These are phyloP conservation scores for Blastocystis sp. DNA, from an alignment of 352 stramenopile genomes.

Conservation along the genomic window DNA sequence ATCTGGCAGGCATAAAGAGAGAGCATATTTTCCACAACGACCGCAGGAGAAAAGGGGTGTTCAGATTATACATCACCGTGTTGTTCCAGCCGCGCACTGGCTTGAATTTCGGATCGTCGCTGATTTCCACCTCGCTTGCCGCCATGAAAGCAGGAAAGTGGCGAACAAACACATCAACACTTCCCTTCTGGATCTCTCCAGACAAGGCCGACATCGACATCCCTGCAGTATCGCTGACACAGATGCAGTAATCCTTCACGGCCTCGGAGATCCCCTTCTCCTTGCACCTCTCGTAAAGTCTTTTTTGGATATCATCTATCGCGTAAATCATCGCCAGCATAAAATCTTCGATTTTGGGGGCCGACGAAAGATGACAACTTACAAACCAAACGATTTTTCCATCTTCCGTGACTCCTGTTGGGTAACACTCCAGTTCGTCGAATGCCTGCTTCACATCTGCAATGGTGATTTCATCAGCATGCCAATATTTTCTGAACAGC, in stretches of 20 bases:
- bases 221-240: background rate
- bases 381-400: constrained; percentile 36
- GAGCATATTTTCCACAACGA: constrained; percentile 36
- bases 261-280: background rate
- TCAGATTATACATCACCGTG: constrained; percentile 1
- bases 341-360: constrained; percentile 43
- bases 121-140: constrained; percentile 11
- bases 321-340: constrained; percentile 29
- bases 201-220: background rate
- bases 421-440: constrained; percentile 20
- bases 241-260: constrained; percentile 49
- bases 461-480: constrained; percentile 56
- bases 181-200: constrained; percentile 6
- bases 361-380: background rate
- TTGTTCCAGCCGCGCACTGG: background rate
- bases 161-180: constrained; percentile 17
- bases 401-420: constrained; percentile 14
- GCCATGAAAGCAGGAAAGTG: constrained; percentile 53
- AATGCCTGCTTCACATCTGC: constrained; percentile 49
- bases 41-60: constrained; percentile 40
- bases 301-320: constrained; percentile 42
- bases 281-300: constrained; percentile 30
- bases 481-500: constrained; percentile 52
- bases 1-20: constrained; percentile 23
- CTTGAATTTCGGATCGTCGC: background rate